Evolutionary conservation across 2,329 filamentous ascomycete species (phyloP).

Genomic region (Hymenoscyphus scutula): DNA sequence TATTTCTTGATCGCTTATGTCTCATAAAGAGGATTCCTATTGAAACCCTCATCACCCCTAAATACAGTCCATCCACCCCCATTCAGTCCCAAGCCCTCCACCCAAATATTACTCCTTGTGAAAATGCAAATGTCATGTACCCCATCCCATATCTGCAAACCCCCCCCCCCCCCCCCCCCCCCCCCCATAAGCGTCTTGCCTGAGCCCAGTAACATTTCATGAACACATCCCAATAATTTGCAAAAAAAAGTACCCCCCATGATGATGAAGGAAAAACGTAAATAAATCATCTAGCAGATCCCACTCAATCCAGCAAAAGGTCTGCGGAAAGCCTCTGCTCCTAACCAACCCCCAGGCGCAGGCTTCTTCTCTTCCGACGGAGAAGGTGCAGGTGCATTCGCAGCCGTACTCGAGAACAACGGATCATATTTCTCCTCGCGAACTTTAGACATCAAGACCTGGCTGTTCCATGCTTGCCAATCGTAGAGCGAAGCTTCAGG

Average conservation of each 20-base stretch:
- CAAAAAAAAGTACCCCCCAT: neutral
- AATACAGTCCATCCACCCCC: no score
- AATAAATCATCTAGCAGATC: neutral
- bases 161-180: no score
- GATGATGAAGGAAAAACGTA: neutral
- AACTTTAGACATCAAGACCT: conserved; percentile 32
- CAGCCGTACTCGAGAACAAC: conserved; percentile 10
- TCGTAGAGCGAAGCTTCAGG: conserved; percentile 32
- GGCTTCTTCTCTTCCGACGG: conserved; percentile 21
- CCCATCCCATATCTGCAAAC: no score
- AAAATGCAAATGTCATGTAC: no score
- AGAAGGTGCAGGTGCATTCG: neutral
- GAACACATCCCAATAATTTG: neutral
- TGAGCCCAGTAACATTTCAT: neutral
- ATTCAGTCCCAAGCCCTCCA: no score
- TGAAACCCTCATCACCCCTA: no score
- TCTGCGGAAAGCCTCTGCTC: conserved; percentile 19
- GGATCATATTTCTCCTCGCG: conserved; percentile 34
- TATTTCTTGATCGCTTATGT: no score
- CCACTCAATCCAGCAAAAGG: conserved; percentile 18
- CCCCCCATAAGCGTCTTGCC: no score
- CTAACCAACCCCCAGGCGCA: conserved; percentile 14
- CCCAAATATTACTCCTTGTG: no score
- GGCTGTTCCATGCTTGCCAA: conserved; percentile 35
- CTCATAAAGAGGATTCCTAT: no score